Conservation (phyloP, 768 basidiomycete genomes). For the Antrodiella citrinella region DNA sequence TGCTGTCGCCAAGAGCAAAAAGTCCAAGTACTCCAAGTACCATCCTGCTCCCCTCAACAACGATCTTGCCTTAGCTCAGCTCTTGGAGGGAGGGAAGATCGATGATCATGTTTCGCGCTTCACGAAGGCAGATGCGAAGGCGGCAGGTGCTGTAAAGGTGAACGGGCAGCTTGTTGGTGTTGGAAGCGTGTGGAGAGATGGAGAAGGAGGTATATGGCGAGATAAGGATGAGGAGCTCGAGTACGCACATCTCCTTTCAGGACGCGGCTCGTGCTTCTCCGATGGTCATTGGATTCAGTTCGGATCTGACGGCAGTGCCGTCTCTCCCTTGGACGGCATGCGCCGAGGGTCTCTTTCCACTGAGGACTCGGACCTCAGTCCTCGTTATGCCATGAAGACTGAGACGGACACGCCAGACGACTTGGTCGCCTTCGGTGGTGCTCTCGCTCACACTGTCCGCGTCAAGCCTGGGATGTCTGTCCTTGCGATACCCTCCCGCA, state of each 20-base stretch:
- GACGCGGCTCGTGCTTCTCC: slow-evolving; percentile 2
- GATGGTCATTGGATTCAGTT: slow-evolving; percentile 29
- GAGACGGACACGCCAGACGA: slow-evolving; percentile 25
- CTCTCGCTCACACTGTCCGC: slow-evolving; percentile 17
- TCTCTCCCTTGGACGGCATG: slow-evolving; percentile 19
- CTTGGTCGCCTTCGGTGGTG: slow-evolving; percentile 25
- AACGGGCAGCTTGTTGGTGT: slow-evolving; percentile 27
- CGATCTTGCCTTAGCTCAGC: slow-evolving; percentile 65
- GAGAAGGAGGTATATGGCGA: slow-evolving; percentile 56
- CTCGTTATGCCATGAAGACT: slow-evolving; percentile 37
- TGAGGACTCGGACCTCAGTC: slow-evolving; percentile 47
- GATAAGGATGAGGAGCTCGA: slow-evolving; percentile 69
- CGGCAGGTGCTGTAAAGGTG: slow-evolving; percentile 19
- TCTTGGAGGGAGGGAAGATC: slow-evolving; percentile 53
- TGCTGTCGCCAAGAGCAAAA: slow-evolving; percentile 42
- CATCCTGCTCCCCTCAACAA: slow-evolving; percentile 48
- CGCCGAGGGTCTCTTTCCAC: slow-evolving; percentile 42
- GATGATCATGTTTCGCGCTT: slow-evolving; percentile 46
- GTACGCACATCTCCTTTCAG: slow-evolving; percentile 50
- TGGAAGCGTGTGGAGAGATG: slow-evolving; percentile 52
- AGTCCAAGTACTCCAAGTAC: slow-evolving; percentile 37
- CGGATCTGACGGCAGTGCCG: slow-evolving; percentile 32
- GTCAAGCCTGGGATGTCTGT: slow-evolving; percentile 28
- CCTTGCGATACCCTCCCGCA: slow-evolving; percentile 28
- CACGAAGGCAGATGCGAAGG: slow-evolving; percentile 48